These are phyloP conservation scores for Globisporangium acanthophoron DNA, from an alignment of 352 stramenopile species.

Conservation along the genomic window DNA sequence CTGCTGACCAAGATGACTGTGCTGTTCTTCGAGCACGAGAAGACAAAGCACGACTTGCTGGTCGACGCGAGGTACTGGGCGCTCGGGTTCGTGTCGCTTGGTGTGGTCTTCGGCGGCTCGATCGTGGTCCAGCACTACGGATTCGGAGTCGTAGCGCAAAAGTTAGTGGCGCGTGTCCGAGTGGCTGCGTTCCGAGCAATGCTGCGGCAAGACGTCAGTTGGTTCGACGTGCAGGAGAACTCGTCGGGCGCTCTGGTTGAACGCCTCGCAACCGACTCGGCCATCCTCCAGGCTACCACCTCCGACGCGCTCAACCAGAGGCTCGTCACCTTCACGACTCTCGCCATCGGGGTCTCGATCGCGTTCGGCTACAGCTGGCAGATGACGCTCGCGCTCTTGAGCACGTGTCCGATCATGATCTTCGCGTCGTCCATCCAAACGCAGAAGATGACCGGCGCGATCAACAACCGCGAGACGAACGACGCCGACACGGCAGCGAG, in stretches of 20 bases:
- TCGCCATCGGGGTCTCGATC: slow-evolving; percentile 35
- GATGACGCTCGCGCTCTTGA: slow-evolving; percentile 41
- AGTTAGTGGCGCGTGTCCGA: slow-evolving; percentile 39
- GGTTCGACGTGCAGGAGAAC: slow-evolving; percentile 65
- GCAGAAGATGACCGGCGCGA: slow-evolving; percentile 24
- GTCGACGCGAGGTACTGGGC: slow-evolving; percentile 25
- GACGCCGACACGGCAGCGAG: slow-evolving; percentile 28
- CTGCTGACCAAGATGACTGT: slow-evolving; percentile 40
- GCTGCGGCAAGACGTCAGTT: slow-evolving; percentile 66
- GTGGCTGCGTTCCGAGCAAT: slow-evolving; percentile 38
- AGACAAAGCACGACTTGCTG: slow-evolving; percentile 34
- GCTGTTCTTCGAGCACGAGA: slow-evolving; percentile 34
- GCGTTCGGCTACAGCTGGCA: slow-evolving; percentile 53
- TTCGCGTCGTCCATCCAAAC: slow-evolving; percentile 33
- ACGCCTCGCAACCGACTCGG: slow-evolving; percentile 63
- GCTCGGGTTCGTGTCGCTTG: slow-evolving; percentile 26
- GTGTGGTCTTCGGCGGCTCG: slow-evolving; percentile 25
- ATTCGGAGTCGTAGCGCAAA: slow-evolving; percentile 40
- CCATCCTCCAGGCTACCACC: slow-evolving; percentile 69
- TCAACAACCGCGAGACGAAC: slow-evolving; percentile 35
- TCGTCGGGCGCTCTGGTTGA: slow-evolving; percentile 51
- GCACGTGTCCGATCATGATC: slow-evolving; percentile 15
- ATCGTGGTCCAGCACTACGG: slow-evolving; percentile 39
- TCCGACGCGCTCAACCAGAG: slow-evolving; percentile 55
- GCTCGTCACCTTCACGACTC: slow-evolving; percentile 49